phyloP scores from a whole-genome alignment of 306 rosid species.

The Oemleria cerasiformis region DNA sequence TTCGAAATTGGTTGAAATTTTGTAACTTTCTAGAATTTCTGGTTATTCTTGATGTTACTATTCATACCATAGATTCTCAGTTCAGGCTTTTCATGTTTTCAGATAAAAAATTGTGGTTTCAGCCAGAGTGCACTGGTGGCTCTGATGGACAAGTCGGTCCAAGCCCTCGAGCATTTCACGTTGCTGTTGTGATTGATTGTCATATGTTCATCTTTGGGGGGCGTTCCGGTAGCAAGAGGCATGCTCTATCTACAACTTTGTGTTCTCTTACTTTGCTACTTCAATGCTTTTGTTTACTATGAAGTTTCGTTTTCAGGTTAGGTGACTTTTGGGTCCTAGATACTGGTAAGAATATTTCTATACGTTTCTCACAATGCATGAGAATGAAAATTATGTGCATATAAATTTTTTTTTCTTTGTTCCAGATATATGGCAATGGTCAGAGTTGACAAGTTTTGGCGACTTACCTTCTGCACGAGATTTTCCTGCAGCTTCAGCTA shows the following conservation, averaged over 20 bases:
- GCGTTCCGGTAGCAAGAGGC: slow-evolving; percentile 75
- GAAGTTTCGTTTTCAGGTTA: slow-evolving; percentile 55
- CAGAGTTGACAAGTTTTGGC: slow-evolving; percentile 90
- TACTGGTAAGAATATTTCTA: slow-evolving; percentile 56
- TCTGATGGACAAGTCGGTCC: slow-evolving; percentile 84
- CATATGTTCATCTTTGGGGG: slow-evolving; percentile 98
- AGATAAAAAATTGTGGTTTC: slow-evolving; percentile 79
- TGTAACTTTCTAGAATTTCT: not conserved
- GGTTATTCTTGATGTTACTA: not conserved
- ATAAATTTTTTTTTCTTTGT: slow-evolving; percentile 21
- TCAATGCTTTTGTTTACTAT: slow-evolving; percentile 7
- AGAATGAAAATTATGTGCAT: not conserved
- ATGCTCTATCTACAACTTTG: slow-evolving; percentile 1
- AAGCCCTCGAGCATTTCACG: slow-evolving; percentile 84
- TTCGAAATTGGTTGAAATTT: not conserved
- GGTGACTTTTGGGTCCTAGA: slow-evolving; percentile 99
- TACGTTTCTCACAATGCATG: slow-evolving; percentile 10
- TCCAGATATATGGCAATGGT: slow-evolving; percentile 99
- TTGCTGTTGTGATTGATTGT: slow-evolving; percentile 89
- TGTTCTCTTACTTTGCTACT: slow-evolving; percentile 1
- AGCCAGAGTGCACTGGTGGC: slow-evolving; percentile 92
- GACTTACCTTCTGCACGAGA: slow-evolving; percentile 92
- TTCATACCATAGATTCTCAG: slow-evolving; percentile 7
- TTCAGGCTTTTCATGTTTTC: slow-evolving; percentile 25
- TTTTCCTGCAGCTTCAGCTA: slow-evolving; percentile 89